A percentile compares a stretch with the other conserved stretches of the same genome.
phyloP scores from a whole-genome alignment of 768 basidiomycete genomes.

The Leucocoprinus leucothites region DNA sequence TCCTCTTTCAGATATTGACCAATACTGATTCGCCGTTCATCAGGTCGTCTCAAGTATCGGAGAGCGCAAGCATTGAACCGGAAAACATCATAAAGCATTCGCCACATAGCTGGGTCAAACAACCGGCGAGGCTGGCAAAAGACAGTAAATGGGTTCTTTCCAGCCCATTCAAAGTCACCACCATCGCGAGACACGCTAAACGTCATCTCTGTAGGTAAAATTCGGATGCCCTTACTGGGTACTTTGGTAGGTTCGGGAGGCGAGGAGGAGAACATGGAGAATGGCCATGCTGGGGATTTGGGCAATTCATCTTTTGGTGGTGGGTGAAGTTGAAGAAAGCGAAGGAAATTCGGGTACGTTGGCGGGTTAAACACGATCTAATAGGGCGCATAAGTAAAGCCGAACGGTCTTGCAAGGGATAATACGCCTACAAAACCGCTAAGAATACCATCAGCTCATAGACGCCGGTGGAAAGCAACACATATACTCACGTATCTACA shows the following conservation, averaged over 20 bases:
- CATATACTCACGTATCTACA: slow-evolving; percentile 64
- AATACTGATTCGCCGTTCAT: slow-evolving; percentile 45
- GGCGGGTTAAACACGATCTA: slow-evolving; percentile 76
- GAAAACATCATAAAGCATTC: slow-evolving; percentile 67
- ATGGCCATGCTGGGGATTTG: slow-evolving; percentile 3
- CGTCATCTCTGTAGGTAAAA: slow-evolving; percentile 69
- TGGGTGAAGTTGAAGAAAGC: slow-evolving; percentile 51
- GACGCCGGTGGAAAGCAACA: neutral
- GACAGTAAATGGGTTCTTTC: slow-evolving; percentile 54
- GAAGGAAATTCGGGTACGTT: slow-evolving; percentile 78
- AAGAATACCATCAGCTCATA: slow-evolving; percentile 6
- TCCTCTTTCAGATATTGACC: slow-evolving; percentile 61
- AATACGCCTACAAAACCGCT: slow-evolving; percentile 54
- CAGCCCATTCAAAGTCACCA: slow-evolving; percentile 77
- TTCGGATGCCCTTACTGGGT: slow-evolving; percentile 34
- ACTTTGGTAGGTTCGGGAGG: neutral
- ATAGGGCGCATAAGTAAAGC: neutral
- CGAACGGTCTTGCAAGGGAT: neutral
- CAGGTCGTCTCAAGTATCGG: slow-evolving; percentile 34
- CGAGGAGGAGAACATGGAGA: slow-evolving; percentile 12
- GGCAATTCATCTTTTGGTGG: neutral
- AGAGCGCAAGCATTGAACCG: slow-evolving; percentile 72
- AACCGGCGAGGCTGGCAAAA: slow-evolving; percentile 67
- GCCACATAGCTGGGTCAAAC: slow-evolving; percentile 65
- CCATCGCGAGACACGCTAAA: slow-evolving; percentile 72